A percentile compares a stretch with the other conserved stretches of the same genome.
Conservation (phyloP, 2,329 filamentous ascomycete genomes). For the Purpureocillium takamizusanense region DNA sequence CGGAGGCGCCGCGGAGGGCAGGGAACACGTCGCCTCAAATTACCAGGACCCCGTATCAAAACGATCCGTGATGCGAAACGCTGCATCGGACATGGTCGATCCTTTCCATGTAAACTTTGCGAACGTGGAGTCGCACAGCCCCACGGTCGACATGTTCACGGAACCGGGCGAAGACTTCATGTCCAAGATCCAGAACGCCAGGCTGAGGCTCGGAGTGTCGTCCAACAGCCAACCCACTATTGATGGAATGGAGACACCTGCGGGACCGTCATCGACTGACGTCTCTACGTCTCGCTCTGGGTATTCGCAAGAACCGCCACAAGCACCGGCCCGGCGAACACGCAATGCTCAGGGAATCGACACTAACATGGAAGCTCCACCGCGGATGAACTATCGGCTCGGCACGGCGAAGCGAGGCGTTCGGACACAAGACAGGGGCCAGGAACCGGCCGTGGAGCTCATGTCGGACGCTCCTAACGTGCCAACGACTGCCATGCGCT, state of each 20-base stretch:
- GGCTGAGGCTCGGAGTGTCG: conserved; percentile 33
- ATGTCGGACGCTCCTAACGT: conserved; percentile 30
- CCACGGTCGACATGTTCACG: conserved; percentile 28
- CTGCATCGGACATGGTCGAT: conserved; percentile 30
- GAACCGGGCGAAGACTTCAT: conserved; percentile 47
- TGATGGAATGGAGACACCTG: conserved; percentile 57
- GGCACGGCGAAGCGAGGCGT: conserved; percentile 30
- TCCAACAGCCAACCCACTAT: conserved; percentile 27
- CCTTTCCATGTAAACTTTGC: conserved; percentile 42
- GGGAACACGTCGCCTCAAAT: conserved; percentile 23
- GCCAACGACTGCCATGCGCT: conserved; percentile 24
- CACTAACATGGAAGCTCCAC: conserved; percentile 46
- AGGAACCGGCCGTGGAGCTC: conserved; percentile 22
- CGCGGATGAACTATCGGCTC: conserved; percentile 53
- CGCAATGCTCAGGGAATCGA: conserved; percentile 45
- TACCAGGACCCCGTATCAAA: conserved; percentile 31
- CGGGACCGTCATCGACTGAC: conserved; percentile 15
- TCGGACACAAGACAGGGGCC: conserved; percentile 26
- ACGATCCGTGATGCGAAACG: conserved; percentile 29
- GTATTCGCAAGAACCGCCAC: conserved; percentile 34
- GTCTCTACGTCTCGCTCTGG: conserved; percentile 12
- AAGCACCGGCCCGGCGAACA: conserved; percentile 43
- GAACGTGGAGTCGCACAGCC: conserved; percentile 30
- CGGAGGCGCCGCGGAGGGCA: conserved; percentile 20
- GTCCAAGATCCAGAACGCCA: conserved; percentile 44